Conservation (phyloP, 2,329 filamentous ascomycete species). For the Clonostachys solani region DNA sequence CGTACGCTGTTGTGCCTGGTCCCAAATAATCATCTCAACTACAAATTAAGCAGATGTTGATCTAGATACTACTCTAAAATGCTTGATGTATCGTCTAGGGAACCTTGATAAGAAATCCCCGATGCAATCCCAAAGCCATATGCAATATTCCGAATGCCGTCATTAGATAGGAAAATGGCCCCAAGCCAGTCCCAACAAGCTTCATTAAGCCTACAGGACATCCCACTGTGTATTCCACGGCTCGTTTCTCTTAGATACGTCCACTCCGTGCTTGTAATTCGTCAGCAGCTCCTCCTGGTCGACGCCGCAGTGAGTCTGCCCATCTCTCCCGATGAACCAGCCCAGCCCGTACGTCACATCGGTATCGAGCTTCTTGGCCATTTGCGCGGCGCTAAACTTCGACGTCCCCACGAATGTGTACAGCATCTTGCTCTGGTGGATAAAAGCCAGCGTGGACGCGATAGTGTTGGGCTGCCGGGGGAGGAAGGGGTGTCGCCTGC, state of each 20-base stretch:
- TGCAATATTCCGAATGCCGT: no score
- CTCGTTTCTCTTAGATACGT: slow-evolving; percentile 41
- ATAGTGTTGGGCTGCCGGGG: slow-evolving; percentile 78
- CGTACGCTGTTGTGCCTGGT: no score
- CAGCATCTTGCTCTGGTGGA: slow-evolving; percentile 78
- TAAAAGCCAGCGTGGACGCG: slow-evolving; percentile 69
- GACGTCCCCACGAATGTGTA: slow-evolving; percentile 70
- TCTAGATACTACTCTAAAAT: no score
- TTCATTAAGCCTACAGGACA: slow-evolving; percentile 4
- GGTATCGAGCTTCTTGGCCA: slow-evolving; percentile 55
- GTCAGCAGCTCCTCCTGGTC: slow-evolving; percentile 70
- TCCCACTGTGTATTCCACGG: slow-evolving; percentile 45
- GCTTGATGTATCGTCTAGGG: no score
- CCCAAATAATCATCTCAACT: no score
- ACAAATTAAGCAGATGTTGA: no score
- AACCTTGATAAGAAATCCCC: no score
- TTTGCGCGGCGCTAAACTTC: slow-evolving; percentile 54
- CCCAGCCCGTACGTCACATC: slow-evolving; percentile 69
- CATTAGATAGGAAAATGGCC: no score
- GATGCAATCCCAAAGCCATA: no score
- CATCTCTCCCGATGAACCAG: slow-evolving; percentile 72
- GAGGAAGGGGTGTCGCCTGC: slow-evolving; percentile 65
- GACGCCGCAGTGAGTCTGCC: slow-evolving; percentile 69
- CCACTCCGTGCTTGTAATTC: slow-evolving; percentile 60
- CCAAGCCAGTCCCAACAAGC: no score